Percentiles rank a stretch among this genome's conserved stretches.
These are phyloP conservation scores for Eragrostis tef DNA, from an alignment of 202 grass and related monocot species.

Conservation along the genomic window DNA sequence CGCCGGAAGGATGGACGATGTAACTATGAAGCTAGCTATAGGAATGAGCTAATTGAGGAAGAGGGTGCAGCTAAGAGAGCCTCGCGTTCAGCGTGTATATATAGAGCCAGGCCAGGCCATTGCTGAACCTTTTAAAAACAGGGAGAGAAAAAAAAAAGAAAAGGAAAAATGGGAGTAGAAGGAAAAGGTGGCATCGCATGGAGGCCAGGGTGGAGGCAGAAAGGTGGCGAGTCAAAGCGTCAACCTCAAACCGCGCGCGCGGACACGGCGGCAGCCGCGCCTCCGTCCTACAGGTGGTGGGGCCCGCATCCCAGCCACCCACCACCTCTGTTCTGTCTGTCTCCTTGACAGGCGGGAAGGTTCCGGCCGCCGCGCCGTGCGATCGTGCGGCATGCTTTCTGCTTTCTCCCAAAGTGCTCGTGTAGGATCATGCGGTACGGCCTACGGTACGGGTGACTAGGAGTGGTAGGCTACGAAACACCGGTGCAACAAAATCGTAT, in stretches of 20 bases:
- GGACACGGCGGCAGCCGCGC: too few species aligned
- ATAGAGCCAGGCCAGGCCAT: constrained; percentile 11
- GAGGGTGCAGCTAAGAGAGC: too few species aligned
- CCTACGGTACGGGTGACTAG: not conserved
- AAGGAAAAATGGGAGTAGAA: not conserved
- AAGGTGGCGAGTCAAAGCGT: constrained; percentile 38
- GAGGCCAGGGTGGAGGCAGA: not conserved
- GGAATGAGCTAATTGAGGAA: not conserved
- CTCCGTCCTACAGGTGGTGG: not conserved
- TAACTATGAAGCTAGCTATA: not conserved
- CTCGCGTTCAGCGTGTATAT: constrained; percentile 16
- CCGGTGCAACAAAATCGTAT: not conserved
- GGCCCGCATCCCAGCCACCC: not conserved
- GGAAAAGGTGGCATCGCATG: not conserved
- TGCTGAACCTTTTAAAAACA: not conserved
- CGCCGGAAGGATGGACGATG: not conserved
- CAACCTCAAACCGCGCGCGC: constrained; percentile 3
- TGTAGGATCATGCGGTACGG: constrained; percentile 3
- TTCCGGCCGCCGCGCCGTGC: not conserved
- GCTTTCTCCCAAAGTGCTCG: not conserved
- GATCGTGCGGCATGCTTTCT: constrained; percentile 9
- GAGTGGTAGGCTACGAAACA: not conserved
- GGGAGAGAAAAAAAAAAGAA: too few species aligned
- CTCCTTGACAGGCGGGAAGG: not conserved
- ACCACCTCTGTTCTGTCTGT: not conserved